Base-by-base conservation (phyloP, 208 protist genomes). In the Leishmania aethiopica region DNA sequence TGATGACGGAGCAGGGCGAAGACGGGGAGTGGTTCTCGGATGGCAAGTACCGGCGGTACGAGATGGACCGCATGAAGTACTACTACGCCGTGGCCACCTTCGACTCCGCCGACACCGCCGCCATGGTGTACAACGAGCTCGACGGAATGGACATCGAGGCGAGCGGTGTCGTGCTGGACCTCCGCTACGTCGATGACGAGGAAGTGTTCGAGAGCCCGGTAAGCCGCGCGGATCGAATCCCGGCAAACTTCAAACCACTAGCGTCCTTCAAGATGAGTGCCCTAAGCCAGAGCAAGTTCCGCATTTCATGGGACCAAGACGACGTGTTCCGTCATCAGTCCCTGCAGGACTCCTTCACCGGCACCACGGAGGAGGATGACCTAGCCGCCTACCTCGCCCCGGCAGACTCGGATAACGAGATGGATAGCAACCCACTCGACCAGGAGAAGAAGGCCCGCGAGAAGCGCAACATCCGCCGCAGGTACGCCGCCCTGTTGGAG, bases 71-170 rank as follows among this genome's bases (percentile, higher is more conserved):
- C 53, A 93, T 99, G 90, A 94, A 92, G 85, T 99, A 99, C 89
- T 99, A 99, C 89, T 99, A 99, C 90, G 99, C 98, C n/a, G 92
- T 99, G 1, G 97, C 97, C 32, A 96, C 94, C 59, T 99, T 98
- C 87, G 98, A 99, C 91, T 94, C 86, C 3, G 73, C 92, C 7
- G 93, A 94, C 25, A 99, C 99, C 25, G 98, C 98, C 0, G 91
- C 88, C 3, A 86, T 86, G 15, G 93, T 99, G 57, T 99, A 99
- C 93, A 90, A 96, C 22, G 91, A 98, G 79, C 96, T 98, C 59
- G 98, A 99, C 82, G 98, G 98, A 49, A 95, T 98, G 85, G 98
- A 99, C 82, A 96, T 99, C 75, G 97, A 99, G 88, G 94, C 96
- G 28, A 99, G 94, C 77, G 95, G 96, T 53, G 99, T 99, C 71